Percentiles rank a stretch among this genome's conserved stretches.
These are phyloP conservation scores for Poronia punctata DNA, from an alignment of 495 filamentous ascomycete genomes.

Conservation along the genomic window DNA sequence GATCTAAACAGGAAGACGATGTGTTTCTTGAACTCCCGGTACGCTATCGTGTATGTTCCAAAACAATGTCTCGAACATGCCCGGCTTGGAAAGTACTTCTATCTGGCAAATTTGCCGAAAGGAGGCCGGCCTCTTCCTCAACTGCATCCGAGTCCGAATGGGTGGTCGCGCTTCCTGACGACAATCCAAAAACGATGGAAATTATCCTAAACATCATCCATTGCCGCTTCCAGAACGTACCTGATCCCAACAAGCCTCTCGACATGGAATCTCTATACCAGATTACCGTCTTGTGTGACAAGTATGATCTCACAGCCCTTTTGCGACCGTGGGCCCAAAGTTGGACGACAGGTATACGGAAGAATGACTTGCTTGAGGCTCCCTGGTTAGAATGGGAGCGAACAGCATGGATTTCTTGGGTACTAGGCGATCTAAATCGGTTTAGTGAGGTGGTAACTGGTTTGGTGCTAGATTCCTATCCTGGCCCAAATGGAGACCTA, in stretches of 20 bases:
- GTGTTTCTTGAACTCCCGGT: slow-evolving; percentile 1
- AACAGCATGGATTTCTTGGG: slow-evolving; percentile 9
- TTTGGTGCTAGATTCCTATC: neutral
- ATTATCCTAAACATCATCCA: slow-evolving; percentile 11
- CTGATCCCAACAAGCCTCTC: neutral
- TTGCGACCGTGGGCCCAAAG: slow-evolving; percentile 7
- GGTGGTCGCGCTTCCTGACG: slow-evolving; percentile 11
- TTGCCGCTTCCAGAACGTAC: slow-evolving; percentile 2
- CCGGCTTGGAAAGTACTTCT: slow-evolving; percentile 12
- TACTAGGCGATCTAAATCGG: neutral
- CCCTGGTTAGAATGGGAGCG: no score
- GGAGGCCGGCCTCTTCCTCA: neutral
- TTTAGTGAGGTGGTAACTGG: neutral
- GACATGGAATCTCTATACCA: slow-evolving; percentile 2
- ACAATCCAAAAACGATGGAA: slow-evolving; percentile 4
- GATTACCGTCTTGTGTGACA: slow-evolving; percentile 11
- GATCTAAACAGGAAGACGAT: no score
- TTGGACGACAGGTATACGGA: neutral
- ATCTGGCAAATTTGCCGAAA: slow-evolving; percentile 10
- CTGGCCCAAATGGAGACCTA: neutral
- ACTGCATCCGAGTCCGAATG: slow-evolving; percentile 3
- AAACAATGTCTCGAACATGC: slow-evolving; percentile 11
- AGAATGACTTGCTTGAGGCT: no score
- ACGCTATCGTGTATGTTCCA: slow-evolving; percentile 11
- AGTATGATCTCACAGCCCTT: slow-evolving; percentile 10